phyloP scores from a whole-genome alignment of 1,139 yeast species.

The Hansenula anomala region DNA sequence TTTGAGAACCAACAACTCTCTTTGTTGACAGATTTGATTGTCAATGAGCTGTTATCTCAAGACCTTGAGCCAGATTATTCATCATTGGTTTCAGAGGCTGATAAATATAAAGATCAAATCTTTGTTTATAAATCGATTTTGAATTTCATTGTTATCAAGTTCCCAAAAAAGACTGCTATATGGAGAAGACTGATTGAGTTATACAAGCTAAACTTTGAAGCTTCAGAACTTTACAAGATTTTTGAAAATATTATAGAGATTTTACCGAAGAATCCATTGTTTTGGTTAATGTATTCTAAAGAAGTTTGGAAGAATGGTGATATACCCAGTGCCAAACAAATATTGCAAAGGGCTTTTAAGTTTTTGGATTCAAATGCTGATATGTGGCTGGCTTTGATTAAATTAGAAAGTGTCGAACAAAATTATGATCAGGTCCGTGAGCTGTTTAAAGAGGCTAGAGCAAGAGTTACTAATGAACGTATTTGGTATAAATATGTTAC shows the following conservation, averaged over 20 bases:
- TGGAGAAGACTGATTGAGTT: conserved; percentile 55
- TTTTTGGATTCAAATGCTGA: conserved; percentile 42
- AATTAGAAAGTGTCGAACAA: conserved; percentile 46
- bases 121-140: conserved; percentile 36
- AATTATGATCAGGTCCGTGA: conserved; percentile 36
- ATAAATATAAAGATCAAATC: conserved; percentile 28
- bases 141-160: conserved; percentile 38
- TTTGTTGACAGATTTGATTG: conserved; percentile 22
- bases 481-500: conserved; percentile 64
- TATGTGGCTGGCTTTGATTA: conserved; percentile 68
- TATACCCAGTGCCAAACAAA: conserved; percentile 44
- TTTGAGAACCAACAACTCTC: conserved; percentile 28
- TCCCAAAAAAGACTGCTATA: conserved; percentile 43
- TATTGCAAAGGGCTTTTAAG: conserved; percentile 45
- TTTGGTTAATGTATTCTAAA: conserved; percentile 69
- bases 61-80: conserved; percentile 27
- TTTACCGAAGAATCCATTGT: conserved; percentile 44
- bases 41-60: conserved; percentile 44
- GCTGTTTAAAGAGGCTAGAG: conserved; percentile 38
- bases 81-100: conserved; percentile 49
- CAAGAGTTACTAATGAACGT: conserved; percentile 34
- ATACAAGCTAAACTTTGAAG: conserved; percentile 34
- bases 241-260: conserved; percentile 44
- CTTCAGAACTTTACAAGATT: conserved; percentile 35
- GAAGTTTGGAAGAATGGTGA: conserved; percentile 57